Conservation (phyloP, 345 rosid genomes). For the Bruguiera parviflora region DNA sequence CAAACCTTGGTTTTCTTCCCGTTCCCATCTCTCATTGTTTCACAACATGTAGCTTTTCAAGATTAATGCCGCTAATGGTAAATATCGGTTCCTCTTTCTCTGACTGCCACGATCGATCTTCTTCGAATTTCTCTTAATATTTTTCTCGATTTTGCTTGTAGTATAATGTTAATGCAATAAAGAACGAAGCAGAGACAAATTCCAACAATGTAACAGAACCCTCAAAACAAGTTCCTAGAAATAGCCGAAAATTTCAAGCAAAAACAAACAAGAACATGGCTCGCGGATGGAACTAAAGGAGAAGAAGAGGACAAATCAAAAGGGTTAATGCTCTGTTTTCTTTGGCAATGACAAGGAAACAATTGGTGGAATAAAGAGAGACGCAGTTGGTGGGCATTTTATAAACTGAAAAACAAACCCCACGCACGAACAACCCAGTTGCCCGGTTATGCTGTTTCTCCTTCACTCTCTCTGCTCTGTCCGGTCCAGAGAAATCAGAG, state of each 20-base stretch:
- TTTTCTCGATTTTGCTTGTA: conserved; percentile 14
- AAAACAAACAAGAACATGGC: not conserved
- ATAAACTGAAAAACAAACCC: conserved; percentile 18
- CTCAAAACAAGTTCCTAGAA: not conserved
- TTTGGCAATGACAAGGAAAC: conserved; percentile 31
- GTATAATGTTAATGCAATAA: conserved; percentile 5
- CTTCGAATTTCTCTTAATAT: not conserved
- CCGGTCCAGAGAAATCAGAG: conserved; percentile 21
- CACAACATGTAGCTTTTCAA: conserved; percentile 42
- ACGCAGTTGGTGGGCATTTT: conserved; percentile 33
- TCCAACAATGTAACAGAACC: not conserved
- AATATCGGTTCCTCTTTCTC: conserved; percentile 6
- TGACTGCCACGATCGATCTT: not conserved
- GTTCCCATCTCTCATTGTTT: conserved; percentile 80
- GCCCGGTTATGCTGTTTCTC: not conserved
- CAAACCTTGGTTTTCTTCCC: conserved; percentile 81
- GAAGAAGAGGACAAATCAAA: conserved; percentile 13
- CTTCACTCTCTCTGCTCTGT: conserved; percentile 12
- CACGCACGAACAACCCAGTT: conserved; percentile 24
- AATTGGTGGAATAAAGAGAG: conserved; percentile 24
- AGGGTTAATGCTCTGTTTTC: conserved; percentile 21
- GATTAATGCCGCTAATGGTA: conserved; percentile 13
- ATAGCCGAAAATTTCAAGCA: not conserved
- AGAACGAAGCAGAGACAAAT: conserved; percentile 3
- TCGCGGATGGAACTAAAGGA: conserved; percentile 4